phyloP scores from a whole-genome alignment of 352 stramenopile genomes.

The Pythium sukuiense region DNA sequence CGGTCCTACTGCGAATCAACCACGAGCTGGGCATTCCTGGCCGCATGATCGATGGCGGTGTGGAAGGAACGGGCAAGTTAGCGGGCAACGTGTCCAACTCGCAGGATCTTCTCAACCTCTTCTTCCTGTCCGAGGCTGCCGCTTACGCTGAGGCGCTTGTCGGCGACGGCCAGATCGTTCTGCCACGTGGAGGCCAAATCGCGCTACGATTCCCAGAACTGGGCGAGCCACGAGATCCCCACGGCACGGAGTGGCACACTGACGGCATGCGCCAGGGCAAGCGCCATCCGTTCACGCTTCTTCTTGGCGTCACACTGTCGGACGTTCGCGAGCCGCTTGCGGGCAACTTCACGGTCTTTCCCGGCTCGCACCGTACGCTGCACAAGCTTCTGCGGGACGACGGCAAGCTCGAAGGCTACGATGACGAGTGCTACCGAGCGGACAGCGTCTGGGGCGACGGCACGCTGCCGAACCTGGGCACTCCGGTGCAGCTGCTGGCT shows the following conservation, averaged over 20 bases:
- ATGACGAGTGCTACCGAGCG: conserved; percentile 59
- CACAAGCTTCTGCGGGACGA: conserved; percentile 48
- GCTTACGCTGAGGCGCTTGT: conserved; percentile 71
- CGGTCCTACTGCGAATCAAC: conserved; percentile 64
- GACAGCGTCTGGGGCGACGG: conserved; percentile 80
- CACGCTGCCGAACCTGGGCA: conserved; percentile 63
- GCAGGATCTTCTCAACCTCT: conserved; percentile 59
- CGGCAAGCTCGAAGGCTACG: conserved; percentile 52
- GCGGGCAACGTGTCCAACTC: conserved; percentile 72
- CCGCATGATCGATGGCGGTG: conserved; percentile 69
- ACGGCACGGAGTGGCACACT: conserved; percentile 80
- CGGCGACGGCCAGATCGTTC: conserved; percentile 39
- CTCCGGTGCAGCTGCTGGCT: conserved; percentile 59
- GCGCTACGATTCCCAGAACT: conserved; percentile 76
- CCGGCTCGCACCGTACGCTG: conserved; percentile 54
- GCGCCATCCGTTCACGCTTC: conserved; percentile 66
- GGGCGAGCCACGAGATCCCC: conserved; percentile 52
- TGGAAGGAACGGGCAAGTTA: conserved; percentile 70
- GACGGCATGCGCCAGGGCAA: conserved; percentile 79
- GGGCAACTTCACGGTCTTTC: conserved; percentile 78
- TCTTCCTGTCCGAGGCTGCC: conserved; percentile 44
- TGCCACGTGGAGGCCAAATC: conserved; percentile 63
- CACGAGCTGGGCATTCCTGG: conserved; percentile 72
- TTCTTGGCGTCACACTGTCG: conserved; percentile 71
- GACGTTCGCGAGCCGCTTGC: conserved; percentile 57